phyloP scores from a whole-genome alignment of 2,329 filamentous ascomycete species.

The Ceratocystis albifundus region DNA sequence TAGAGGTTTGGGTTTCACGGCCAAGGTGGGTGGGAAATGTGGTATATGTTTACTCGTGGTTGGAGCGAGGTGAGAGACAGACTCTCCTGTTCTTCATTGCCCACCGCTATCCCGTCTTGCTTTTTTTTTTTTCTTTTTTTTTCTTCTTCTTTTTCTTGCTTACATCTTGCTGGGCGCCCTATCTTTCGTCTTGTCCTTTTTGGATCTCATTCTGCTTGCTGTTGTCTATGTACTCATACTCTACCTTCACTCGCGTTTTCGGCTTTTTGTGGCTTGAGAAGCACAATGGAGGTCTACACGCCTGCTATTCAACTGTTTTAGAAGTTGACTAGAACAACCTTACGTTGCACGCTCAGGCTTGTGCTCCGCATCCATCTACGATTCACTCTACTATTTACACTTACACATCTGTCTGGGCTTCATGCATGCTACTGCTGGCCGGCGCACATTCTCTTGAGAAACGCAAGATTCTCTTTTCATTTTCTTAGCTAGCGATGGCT shows the following conservation, averaged over 20 bases:
- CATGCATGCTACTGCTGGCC: background rate
- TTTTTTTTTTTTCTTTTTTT: constrained; percentile 19
- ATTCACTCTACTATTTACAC: background rate
- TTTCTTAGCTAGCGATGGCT: background rate
- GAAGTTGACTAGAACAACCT: background rate
- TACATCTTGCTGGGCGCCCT: background rate
- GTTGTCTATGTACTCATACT: background rate
- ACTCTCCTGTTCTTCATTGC: constrained; percentile 28
- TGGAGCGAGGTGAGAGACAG: constrained; percentile 2
- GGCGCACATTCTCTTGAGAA: background rate
- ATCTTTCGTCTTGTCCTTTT: background rate
- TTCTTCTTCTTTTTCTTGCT: background rate
- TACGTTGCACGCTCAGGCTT: background rate
- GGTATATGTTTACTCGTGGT: constrained; percentile 14
- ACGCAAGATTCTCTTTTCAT: constrained; percentile 17
- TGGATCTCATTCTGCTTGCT: background rate
- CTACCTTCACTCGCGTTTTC: background rate
- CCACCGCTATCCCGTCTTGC: constrained; percentile 23
- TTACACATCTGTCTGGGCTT: background rate
- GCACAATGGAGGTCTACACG: background rate
- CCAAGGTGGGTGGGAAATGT: constrained; percentile 12
- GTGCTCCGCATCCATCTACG: background rate
- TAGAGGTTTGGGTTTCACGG: constrained; percentile 7
- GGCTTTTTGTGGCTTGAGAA: background rate
- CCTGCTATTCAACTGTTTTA: background rate